These are phyloP conservation scores for Apophysomyces ossiformis DNA, from an alignment of 371 early-diverging fungal species.

Conservation along the genomic window DNA sequence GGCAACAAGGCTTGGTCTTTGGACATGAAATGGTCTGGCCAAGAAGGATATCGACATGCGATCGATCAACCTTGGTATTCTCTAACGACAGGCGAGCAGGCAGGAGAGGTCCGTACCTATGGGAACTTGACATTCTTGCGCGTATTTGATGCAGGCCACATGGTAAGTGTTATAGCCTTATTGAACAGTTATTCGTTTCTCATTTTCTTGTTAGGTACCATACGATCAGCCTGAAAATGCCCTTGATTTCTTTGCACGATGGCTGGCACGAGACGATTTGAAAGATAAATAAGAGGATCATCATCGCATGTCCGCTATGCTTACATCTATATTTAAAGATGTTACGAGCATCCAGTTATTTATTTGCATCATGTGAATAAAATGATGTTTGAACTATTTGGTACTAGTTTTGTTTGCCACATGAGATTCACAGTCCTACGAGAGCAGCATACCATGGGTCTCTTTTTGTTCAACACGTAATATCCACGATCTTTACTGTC, in stretches of 20 bases:
- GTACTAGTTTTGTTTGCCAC: too few relatives aligned
- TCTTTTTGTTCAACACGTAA: too few relatives aligned
- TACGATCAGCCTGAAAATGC: conserved; percentile 68
- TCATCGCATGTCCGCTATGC: too few relatives aligned
- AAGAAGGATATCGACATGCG: conserved; percentile 64
- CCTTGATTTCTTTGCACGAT: conserved; percentile 61
- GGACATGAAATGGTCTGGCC: conserved; percentile 80
- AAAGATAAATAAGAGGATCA: not conserved
- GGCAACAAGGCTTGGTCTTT: conserved; percentile 89
- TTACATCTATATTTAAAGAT: too few relatives aligned
- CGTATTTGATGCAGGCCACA: conserved; percentile 89
- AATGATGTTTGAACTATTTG: too few relatives aligned
- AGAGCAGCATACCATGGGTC: too few relatives aligned
- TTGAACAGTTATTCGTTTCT: not conserved
- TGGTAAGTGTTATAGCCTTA: conserved; percentile 53
- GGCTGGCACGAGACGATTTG: conserved; percentile 46
- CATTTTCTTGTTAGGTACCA: conserved; percentile 48
- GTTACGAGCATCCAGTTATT: too few relatives aligned
- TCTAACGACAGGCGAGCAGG: conserved; percentile 38
- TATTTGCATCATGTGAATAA: too few relatives aligned
- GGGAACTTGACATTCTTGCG: conserved; percentile 79
- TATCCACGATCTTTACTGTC: too few relatives aligned
- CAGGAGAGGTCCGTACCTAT: conserved; percentile 74
- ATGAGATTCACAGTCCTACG: too few relatives aligned
- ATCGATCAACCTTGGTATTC: conserved; percentile 58